Base-by-base conservation (phyloP, 148 eudicot species). In the Simmondsia chinensis region DNA sequence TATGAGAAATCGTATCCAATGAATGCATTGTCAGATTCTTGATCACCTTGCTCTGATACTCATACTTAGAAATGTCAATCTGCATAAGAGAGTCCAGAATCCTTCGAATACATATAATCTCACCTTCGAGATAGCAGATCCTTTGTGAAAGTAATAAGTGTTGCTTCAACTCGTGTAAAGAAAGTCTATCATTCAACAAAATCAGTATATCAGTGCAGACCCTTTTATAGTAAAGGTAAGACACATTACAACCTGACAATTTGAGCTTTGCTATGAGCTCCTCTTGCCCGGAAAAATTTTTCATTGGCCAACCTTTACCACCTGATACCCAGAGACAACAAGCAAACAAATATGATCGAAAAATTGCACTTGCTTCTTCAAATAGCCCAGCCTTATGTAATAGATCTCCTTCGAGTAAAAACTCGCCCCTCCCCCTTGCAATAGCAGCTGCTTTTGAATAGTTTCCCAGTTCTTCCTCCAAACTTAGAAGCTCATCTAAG, bases 251-350 rank as follows among this genome's bases (percentile, higher is more conserved):
- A 0, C 69, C 75, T 33, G 38, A 22, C 29, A 32, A 30, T 47
- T 31, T 65, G 18, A 66, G 66, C 50, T 52, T 62, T n/a, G 7
- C 46, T 19, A 39, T 52, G 39, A 76, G 69, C 48, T 73, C 61
- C 10, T 61, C 48, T 56, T 71, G 61, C 3, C 20, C 44, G 2
- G 64, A 33, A 52, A 76, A 83, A 4, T 50, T 46, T 48, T 79
- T 79, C 23, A 71, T 16, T 1, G 87, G 76, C 87, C 80, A 79
- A 43, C 87, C 86, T 33, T 29, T 66, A 36, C 43, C 44, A 25
- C 67, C 50, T 22, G 61, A 29, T n/a, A 16, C 29, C 86, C 94
- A 75, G 2, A 75, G 52, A 39, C 74, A 56, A 31, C 58, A 46
- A 19, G 69, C 66, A 12, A 73, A 48, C 31, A 63, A 67, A 34